Evolutionary conservation across 345 rosid species (phyloP), one percentile per base, ranked within the genome.

Genomic region (Populus deltoides): DNA sequence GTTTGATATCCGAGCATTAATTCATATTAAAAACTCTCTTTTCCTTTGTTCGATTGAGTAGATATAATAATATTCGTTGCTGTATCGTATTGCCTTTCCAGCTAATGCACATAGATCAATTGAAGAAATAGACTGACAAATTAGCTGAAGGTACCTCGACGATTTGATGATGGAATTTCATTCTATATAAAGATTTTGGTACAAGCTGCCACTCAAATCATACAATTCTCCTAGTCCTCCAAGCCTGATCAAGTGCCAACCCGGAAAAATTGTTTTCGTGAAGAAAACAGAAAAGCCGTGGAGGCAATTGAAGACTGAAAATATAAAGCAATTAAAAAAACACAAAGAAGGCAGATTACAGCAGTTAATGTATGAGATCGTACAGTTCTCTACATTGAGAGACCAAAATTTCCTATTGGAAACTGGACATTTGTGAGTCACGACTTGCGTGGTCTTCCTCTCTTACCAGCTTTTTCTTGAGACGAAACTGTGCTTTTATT

Each of bases 361-460:
- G 72, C 45, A 5, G 55, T 68, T 51, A 43, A 25, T 1, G 79
- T 55, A 41, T 27, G 73, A 29, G 55, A 68, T 66, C 35, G 41
- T 77, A 77, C 80, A 79, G 61, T 78, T 67, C 77, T 76, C 86
- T 35, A 45, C 76, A n/a, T 22, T 0, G 55, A 75, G 81, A 79
- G 55, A 78, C 66, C 80, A 81, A 79, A 83, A 81, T 68, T 86
- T 79, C 71, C 29, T 31, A 29, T 31, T 31, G 72, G 66, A 17
- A 3, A 9, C 2, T 35, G 20, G 15, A 66, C 24, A 3, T 55
- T 43, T 3, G 25, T 11, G 27, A 59, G 71, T 80, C 65, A 93
- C 4, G 89, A 75, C 90, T 88, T 92, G 3, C 94, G 89, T 12
- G 95, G 94, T 77, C 98, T 87, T 75, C 98, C 97, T 83, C 94